These are phyloP conservation scores for Stachybotrys chartarum DNA, from an alignment of 2,329 filamentous ascomycete species.

Conservation along the genomic window DNA sequence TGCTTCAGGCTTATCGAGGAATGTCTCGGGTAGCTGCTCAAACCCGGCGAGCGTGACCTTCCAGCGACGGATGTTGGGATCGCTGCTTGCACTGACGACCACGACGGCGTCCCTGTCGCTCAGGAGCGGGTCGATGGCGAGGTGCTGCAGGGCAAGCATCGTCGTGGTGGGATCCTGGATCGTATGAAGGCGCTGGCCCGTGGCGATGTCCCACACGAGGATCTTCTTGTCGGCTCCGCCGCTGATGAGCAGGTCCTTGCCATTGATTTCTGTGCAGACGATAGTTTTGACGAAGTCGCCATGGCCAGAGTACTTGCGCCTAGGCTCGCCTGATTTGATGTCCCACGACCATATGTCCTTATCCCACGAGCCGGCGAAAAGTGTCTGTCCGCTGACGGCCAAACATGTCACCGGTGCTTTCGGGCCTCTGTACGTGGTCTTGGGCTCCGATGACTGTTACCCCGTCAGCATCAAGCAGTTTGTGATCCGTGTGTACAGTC, in stretches of 20 bases:
- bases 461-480: neutral
- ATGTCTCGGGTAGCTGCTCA: conserved; percentile 46
- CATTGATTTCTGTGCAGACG: conserved; percentile 52
- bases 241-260: conserved; percentile 60
- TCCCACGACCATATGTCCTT: conserved; percentile 87
- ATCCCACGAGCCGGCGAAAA: conserved; percentile 93
- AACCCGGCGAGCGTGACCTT: conserved; percentile 45
- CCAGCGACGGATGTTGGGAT: conserved; percentile 76
- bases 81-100: conserved; percentile 74
- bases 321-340: conserved; percentile 44
- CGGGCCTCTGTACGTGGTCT: conserved; percentile 60
- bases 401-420: conserved; percentile 74
- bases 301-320: conserved; percentile 66
- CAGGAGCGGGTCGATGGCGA: conserved; percentile 65
- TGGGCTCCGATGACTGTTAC: conserved; percentile 23
- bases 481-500: neutral
- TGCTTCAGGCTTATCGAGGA: conserved; percentile 30
- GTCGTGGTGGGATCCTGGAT: conserved; percentile 65
- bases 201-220: conserved; percentile 72
- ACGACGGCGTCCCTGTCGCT: conserved; percentile 42
- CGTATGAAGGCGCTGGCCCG: conserved; percentile 62
- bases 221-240: conserved; percentile 75
- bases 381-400: conserved; percentile 48
- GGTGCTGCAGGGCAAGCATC: conserved; percentile 73
- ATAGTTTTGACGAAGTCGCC: conserved; percentile 87